phyloP scores from a whole-genome alignment of 345 rosid genomes.

The Linum trigynum region DNA sequence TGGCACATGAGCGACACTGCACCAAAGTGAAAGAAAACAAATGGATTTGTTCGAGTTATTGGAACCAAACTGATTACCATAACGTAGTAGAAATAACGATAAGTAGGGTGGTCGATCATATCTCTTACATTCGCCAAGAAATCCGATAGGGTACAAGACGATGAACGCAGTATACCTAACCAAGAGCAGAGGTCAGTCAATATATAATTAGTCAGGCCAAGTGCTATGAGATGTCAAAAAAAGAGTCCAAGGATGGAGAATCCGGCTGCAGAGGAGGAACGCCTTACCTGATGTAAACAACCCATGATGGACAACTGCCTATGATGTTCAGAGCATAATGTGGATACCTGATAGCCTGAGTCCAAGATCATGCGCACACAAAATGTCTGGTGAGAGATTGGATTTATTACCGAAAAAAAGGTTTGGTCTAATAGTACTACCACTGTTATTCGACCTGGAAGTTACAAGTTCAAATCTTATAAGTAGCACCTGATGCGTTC shows the following conservation, averaged over 20 bases:
- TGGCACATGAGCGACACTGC: slow-evolving; percentile 71
- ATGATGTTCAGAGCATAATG: slow-evolving; percentile 55
- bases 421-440: no score
- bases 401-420: no score
- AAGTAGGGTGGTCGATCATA: slow-evolving; percentile 3
- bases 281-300: slow-evolving; percentile 63
- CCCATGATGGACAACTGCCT: slow-evolving; percentile 53
- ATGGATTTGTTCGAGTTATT: neutral
- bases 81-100: neutral
- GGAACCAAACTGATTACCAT: neutral
- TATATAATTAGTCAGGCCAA: neutral
- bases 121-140: slow-evolving; percentile 72
- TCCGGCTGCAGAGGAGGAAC: neutral
- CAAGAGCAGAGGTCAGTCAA: slow-evolving; percentile 5
- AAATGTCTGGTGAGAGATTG: neutral
- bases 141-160: slow-evolving; percentile 54
- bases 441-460: no score
- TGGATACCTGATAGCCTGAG: slow-evolving; percentile 64
- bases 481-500: neutral
- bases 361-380: slow-evolving; percentile 5
- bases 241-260: neutral
- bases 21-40: neutral
- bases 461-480: neutral
- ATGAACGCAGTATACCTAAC: slow-evolving; percentile 75
- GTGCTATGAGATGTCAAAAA: no score